Conservation (phyloP, 73 alveolate species). For the Diophrys appendiculata region DNA sequence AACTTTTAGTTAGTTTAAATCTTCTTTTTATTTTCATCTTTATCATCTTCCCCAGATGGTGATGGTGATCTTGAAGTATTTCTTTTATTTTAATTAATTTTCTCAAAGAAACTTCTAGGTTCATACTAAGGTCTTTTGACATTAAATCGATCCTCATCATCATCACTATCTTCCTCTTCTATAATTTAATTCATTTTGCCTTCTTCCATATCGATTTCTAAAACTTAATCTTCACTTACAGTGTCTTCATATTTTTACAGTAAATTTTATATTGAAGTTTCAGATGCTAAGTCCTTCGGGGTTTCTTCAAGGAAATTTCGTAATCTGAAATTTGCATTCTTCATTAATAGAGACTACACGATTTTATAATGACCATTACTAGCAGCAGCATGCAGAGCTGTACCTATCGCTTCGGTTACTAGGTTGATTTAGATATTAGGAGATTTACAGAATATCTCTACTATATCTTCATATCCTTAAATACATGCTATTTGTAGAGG, state of each 20-base stretch:
- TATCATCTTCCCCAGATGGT: neutral
- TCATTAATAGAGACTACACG: slow-evolving; percentile 22
- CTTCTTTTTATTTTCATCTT: neutral
- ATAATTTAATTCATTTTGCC: neutral
- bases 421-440: neutral
- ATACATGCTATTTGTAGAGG: slow-evolving; percentile 25
- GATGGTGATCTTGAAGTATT: neutral
- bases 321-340: neutral
- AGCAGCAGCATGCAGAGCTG: slow-evolving; percentile 36
- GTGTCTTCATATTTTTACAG: slow-evolving; percentile 13
- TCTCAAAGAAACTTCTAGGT: neutral
- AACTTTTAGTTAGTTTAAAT: neutral
- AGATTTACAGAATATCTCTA: slow-evolving; percentile 14
- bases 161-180: slow-evolving; percentile 29
- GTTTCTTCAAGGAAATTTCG: slow-evolving; percentile 10
- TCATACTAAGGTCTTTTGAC: neutral
- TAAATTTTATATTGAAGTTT: neutral
- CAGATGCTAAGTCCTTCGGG: slow-evolving; percentile 23
- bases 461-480: slow-evolving; percentile 13
- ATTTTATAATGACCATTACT: slow-evolving; percentile 14
- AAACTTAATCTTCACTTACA: neutral
- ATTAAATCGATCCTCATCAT: slow-evolving; percentile 14
- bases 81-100: too few species aligned
- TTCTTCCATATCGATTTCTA: neutral
- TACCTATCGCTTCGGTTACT: slow-evolving; percentile 22